Evolutionary conservation across 192 early-diverging fungal species (phyloP).

Genomic region (Backusella liffmaniae): DNA sequence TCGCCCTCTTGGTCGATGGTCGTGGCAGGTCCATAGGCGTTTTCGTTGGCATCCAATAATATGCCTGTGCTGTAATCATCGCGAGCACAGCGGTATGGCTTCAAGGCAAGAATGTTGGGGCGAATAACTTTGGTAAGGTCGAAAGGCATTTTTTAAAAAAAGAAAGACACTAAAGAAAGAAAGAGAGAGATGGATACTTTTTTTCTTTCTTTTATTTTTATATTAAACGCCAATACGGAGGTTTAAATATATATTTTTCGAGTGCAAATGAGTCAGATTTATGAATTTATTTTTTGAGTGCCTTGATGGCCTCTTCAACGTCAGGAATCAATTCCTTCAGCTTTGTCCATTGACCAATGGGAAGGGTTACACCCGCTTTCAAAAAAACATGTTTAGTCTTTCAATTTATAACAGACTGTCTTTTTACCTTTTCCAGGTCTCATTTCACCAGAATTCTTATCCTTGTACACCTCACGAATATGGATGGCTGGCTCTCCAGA

Average conservation of each 20-base stretch:
- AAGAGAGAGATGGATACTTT: background rate
- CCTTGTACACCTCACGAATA: conserved; percentile 24
- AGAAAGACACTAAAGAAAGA: background rate
- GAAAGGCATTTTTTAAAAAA: conserved; percentile 43
- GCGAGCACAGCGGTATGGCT: conserved; percentile 97
- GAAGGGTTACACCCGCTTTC: conserved; percentile 18
- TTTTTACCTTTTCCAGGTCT: conserved; percentile 22
- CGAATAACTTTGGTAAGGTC: conserved; percentile 65
- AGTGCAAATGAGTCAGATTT: background rate
- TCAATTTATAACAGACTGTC: background rate
- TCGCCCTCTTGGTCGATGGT: conserved; percentile 38
- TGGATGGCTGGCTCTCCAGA: conserved; percentile 20
- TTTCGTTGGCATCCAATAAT: conserved; percentile 99
- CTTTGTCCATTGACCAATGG: conserved; percentile 20
- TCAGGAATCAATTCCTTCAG: conserved; percentile 21
- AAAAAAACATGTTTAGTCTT: background rate
- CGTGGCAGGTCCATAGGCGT: conserved; percentile 77
- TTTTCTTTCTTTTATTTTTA: background rate
- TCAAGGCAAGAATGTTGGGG: conserved; percentile 77
- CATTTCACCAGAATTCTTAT: conserved; percentile 14
- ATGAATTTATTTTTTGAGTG: background rate
- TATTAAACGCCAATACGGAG: background rate
- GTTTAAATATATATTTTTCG: background rate
- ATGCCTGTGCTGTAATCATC: conserved; percentile 95
- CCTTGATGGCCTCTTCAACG: conserved; percentile 16